Base-by-base conservation (phyloP, 1,284 basidiomycete species). In the Athelia sp. region DNA sequence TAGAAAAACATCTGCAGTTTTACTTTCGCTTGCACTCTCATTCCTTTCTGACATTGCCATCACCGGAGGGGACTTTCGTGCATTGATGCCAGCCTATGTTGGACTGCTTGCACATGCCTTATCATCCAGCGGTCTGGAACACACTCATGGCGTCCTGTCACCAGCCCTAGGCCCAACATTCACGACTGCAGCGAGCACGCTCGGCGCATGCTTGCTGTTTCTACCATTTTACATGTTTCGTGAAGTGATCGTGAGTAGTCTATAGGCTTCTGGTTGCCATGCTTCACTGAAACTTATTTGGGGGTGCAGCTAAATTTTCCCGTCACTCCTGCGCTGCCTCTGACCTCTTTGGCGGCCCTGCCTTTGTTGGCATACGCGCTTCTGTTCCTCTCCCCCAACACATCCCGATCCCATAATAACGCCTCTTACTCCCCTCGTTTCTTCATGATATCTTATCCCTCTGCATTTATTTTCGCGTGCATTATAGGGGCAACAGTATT, bases 181-280 rank as follows among this genome's bases (percentile, higher is more conserved):
- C 56, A 73, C 75, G 26, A 71, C 74, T 13, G 77, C 80, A 18
- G 71, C 75, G 3, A 77, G 74, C 51, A 76, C 75, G 1, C 61
- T 88, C 3, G 86, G 84, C 24, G 84, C 84, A 32, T 78, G 78
- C 19, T 50, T 81, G 14, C 73, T 87, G 57, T 76, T 76, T 3
- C 68, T 86, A 34, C 79, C 82, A 13, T 72, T 86, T 48, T 89
- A 87, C 56, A 56, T 75, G 15, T 79, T 85, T 56, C 72, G 76
- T 56, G 72, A 72, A 51, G 59, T 82, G 8, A 50, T 85, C 52
- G 86, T 87, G 58, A 54, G 81, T n/a, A 6, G 19, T n/a, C n/a
- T n/a, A n/a, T 40, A 64, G 19, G 14, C n/a, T 17, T 15, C 29
- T 31, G 8, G n/a, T 19, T 19, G 34, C 15, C 24, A 1, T 44